Evolutionary conservation across 495 filamentous ascomycete species (phyloP).

Genomic region (Lophium mytilinum): DNA sequence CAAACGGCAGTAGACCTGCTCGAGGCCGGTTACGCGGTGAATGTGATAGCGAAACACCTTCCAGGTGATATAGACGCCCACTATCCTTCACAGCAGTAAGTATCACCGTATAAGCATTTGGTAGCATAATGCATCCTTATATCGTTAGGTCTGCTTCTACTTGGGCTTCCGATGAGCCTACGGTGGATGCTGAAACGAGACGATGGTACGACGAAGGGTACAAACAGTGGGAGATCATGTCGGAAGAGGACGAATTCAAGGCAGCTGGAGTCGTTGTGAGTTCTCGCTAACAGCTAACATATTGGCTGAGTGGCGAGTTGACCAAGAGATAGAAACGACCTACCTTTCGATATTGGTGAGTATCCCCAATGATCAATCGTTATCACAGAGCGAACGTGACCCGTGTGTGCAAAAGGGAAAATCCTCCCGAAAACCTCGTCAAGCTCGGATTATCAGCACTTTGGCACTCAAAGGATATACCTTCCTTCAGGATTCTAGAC

Average conservation of each 20-base stretch:
- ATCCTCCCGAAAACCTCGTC: not conserved
- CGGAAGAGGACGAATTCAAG: not conserved
- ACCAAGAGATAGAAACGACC: not conserved
- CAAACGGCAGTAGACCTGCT: constrained; percentile 11
- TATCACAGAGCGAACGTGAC: no score
- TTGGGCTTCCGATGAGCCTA: not conserved
- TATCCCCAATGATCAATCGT: not conserved
- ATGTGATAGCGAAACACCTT: constrained; percentile 5
- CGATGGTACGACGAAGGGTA: not conserved
- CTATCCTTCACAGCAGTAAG: not conserved
- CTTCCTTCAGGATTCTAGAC: not conserved
- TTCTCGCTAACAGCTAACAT: no score
- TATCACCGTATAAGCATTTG: not conserved
- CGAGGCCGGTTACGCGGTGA: constrained; percentile 6
- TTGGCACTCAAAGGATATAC: not conserved
- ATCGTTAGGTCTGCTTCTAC: not conserved
- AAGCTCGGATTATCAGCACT: not conserved
- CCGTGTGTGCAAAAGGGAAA: no score
- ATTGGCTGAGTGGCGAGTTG: no score
- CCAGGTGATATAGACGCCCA: constrained; percentile 4
- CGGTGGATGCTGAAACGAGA: not conserved
- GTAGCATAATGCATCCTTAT: no score
- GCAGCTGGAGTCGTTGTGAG: not conserved
- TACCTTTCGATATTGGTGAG: not conserved
- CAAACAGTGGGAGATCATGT: not conserved